Conservation (phyloP, 768 basidiomycete genomes). For the Pleurotus sapidus region DNA sequence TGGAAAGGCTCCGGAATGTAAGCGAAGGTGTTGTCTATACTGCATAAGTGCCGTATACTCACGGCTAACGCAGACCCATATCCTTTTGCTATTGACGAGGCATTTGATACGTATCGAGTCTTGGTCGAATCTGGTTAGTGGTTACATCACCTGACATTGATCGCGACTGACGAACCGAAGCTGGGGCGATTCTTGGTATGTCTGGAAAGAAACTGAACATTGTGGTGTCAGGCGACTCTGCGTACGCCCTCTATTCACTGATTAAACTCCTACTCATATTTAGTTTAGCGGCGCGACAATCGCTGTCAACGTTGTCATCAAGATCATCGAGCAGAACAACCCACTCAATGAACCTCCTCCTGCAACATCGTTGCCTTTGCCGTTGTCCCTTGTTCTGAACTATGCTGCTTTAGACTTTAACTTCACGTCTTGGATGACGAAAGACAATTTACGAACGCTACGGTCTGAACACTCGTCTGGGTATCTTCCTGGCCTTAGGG, state of each 20-base stretch:
- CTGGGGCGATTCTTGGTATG: conserved; percentile 83
- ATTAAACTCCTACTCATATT: conserved; percentile 6
- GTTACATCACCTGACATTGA: background rate
- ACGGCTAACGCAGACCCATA: conserved; percentile 71
- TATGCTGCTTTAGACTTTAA: conserved; percentile 97
- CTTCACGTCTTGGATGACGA: conserved; percentile 96
- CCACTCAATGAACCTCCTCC: conserved; percentile 28
- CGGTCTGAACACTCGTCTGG: conserved; percentile 86
- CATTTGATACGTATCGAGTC: conserved; percentile 84
- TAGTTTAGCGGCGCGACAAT: conserved; percentile 78
- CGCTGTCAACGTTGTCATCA: conserved; percentile 80
- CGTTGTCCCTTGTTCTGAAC: conserved; percentile 80
- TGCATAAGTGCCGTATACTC: conserved; percentile 1
- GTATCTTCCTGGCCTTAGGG: conserved; percentile 69
- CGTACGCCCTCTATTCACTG: conserved; percentile 54
- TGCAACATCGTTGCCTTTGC: conserved; percentile 54
- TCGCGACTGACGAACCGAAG: conserved; percentile 22
- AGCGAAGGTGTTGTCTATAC: conserved; percentile 18
- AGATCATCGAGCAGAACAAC: conserved; percentile 68
- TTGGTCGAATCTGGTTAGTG: conserved; percentile 65
- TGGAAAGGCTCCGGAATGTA: conserved; percentile 96
- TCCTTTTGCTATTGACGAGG: conserved; percentile 94
- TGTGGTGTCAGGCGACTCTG: conserved; percentile 92
- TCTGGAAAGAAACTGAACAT: conserved; percentile 76
- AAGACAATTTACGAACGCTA: conserved; percentile 77